A percentile compares a stretch with the other conserved stretches of the same genome.
These are phyloP conservation scores for Pseudofabraea citricarpa DNA, from an alignment of 2,329 filamentous ascomycete species.

Conservation along the genomic window DNA sequence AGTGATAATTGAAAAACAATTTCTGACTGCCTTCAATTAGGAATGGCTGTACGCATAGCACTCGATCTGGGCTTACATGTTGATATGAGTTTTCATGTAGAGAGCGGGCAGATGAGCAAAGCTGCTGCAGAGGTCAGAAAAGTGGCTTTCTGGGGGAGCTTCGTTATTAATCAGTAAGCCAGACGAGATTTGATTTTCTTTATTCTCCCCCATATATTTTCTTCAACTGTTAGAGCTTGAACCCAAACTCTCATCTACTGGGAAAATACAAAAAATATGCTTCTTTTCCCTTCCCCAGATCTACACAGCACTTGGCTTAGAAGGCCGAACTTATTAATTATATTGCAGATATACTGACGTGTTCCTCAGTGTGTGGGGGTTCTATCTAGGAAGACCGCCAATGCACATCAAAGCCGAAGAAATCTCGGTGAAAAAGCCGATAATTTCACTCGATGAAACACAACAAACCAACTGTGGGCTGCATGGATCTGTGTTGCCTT, in stretches of 20 bases:
- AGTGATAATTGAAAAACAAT: neutral
- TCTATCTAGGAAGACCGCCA: too few relatives aligned
- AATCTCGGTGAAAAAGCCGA: neutral
- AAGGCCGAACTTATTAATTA: conserved; percentile 4
- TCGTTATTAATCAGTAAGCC: conserved; percentile 5
- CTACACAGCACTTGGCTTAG: conserved; percentile 3
- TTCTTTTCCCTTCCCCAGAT: too few relatives aligned
- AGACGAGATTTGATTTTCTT: neutral
- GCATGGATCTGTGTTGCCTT: conserved; percentile 5
- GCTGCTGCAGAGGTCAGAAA: conserved; percentile 4
- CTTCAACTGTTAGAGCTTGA: conserved; percentile 8
- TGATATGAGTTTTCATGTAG: neutral
- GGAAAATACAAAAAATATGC: too few relatives aligned
- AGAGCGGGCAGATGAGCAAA: neutral
- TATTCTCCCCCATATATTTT: too few relatives aligned
- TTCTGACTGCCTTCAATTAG: conserved; percentile 3
- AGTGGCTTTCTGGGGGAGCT: conserved; percentile 7
- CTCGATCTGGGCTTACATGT: conserved; percentile 10
- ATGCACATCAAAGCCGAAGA: too few relatives aligned
- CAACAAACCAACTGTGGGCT: conserved; percentile 4
- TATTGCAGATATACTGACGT: too few relatives aligned
- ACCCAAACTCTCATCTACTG: too few relatives aligned
- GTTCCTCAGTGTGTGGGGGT: too few relatives aligned
- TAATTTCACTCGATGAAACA: conserved; percentile 2
- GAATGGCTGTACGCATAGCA: conserved; percentile 8